Conservation (phyloP, 495 filamentous ascomycete species). For the Penicillium coffeae region DNA sequence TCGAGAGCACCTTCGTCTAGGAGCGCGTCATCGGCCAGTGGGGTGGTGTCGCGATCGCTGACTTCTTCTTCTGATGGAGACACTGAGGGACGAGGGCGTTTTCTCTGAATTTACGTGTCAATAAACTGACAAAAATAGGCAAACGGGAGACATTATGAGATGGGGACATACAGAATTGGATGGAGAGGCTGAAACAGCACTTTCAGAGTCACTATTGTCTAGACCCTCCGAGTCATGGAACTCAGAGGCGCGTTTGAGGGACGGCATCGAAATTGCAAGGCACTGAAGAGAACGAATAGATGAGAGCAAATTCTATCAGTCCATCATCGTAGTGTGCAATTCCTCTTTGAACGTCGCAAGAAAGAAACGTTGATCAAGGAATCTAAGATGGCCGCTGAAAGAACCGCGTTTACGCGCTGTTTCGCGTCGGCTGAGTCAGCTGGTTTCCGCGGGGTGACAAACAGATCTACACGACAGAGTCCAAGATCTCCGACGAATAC, state of each 20-base stretch:
- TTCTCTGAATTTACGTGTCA: slow-evolving; percentile 29
- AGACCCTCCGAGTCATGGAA: slow-evolving; percentile 40
- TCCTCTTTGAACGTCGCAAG: neutral
- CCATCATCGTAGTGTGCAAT: neutral
- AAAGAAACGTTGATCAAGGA: neutral
- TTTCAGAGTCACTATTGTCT: slow-evolving; percentile 26
- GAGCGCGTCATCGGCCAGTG: slow-evolving; percentile 36
- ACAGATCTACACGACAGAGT: neutral
- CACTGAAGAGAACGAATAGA: neutral
- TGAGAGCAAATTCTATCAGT: neutral
- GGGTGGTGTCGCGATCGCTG: slow-evolving; percentile 23
- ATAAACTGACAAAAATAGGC: neutral
- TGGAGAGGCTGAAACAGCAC: slow-evolving; percentile 41
- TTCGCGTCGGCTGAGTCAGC: slow-evolving; percentile 6
- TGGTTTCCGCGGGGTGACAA: neutral
- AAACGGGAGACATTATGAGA: neutral
- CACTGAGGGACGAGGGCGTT: slow-evolving; percentile 33
- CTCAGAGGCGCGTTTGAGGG: slow-evolving; percentile 47
- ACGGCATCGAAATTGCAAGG: slow-evolving; percentile 36
- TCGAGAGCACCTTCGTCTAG: slow-evolving; percentile 51
- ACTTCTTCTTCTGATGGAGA: slow-evolving; percentile 24
- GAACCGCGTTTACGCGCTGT: slow-evolving; percentile 2
- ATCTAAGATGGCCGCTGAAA: neutral
- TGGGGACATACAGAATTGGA: slow-evolving; percentile 40
- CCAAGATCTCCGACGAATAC: too few species aligned